Base-by-base conservation (phyloP, 1,284 basidiomycete genomes). In the Psilocybe mexicana region DNA sequence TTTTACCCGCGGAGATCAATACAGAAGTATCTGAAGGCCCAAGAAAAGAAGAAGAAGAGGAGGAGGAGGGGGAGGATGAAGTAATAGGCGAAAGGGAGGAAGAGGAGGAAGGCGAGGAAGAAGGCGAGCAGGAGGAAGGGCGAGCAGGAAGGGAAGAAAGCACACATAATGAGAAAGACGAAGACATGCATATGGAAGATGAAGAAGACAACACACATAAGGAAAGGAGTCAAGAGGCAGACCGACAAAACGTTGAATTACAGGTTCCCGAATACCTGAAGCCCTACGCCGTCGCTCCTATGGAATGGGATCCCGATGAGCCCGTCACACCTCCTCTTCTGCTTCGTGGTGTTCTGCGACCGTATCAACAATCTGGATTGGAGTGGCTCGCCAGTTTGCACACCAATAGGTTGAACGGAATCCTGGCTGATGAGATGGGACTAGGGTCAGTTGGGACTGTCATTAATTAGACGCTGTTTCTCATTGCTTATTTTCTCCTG, bases 321-420 rank as follows among this genome's bases (percentile, higher is more conserved):
- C 82, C 82, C 67, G 75, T 96, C 42, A 85, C 81, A 43, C 83
- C 88, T 8, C 94, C 96, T 0, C 83, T 93, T 54, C 79, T 98
- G 6, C 79, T 98, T 1, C 88, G 96, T 11, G 96, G 95, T 0
- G 85, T 85, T 2, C 79, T 99, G 40, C 88, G 96, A 18, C 94
- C 95, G 1, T 99, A 99, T 70, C 96, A 99, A 69, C 93, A 96
- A 63, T 85, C 90, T 11, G 96, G 96, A 0, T 75, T 98, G 52
- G 95, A 98, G 68, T 99, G 96, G 96, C 86, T 99, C 6, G 92
- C 93, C 0, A 93, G 88, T 68, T 76, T 98, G 40, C 95, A 98
- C 73, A 78, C 79, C 23, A 94, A 93, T 64, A 88, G 90, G 58
- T 77, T 94, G 64, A 98, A 99, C 72, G 96, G 96, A 2, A 97